Evolutionary conservation across 2,329 filamentous ascomycete genomes (phyloP), one percentile per base, ranked within the genome.

Genomic region (Neocatenulostroma microsporum): DNA sequence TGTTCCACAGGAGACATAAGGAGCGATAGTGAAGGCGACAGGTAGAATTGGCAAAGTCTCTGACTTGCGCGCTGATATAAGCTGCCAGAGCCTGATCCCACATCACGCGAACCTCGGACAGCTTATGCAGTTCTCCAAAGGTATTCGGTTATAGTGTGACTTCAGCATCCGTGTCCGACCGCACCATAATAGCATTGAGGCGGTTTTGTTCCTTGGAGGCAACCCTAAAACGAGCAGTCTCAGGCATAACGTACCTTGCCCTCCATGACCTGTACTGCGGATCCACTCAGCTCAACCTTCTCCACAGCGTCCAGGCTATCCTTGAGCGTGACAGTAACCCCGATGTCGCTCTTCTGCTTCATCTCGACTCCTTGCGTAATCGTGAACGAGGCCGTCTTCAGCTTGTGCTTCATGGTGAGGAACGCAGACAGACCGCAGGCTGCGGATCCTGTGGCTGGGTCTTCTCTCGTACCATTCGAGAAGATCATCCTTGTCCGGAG

Each of bases 401-500:
- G 49, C 53, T 21, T 53, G 45, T 21, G 51, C 30, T 58, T 56
- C 42, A 70, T 42, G n/a, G 66, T 63, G 26, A 68, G 51, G 44
- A 68, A 67, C 21, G 59, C 62, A 6, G 59, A 59, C 36, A 72
- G 48, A 21, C 61, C 66, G 42, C 66, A 67, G 30, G 67, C 67
- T n/a, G 67, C 69, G 40, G 63, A 68, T 4, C 70, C 69, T 4
- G 69, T 72, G 2, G 68, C 69, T 7, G 69, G 62, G 51, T 73
- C 69, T 47, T 74, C 70, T 5, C 48, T 14, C 3, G 51, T 46
- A 1, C 62, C 63, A 42, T 63, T 61, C n/a, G n/a, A n/a, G n/a
- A n/a, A n/a, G 25, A 83, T 67, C 76, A 84, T 79, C 32, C 81
- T 67, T 8, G 78, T 72, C 35, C 75, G 66, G 15, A 83, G 49